Percentiles rank a stretch among this genome's conserved stretches.
Conservation (phyloP, 192 early-diverging fungal genomes). For the Coemansia sp. region DNA sequence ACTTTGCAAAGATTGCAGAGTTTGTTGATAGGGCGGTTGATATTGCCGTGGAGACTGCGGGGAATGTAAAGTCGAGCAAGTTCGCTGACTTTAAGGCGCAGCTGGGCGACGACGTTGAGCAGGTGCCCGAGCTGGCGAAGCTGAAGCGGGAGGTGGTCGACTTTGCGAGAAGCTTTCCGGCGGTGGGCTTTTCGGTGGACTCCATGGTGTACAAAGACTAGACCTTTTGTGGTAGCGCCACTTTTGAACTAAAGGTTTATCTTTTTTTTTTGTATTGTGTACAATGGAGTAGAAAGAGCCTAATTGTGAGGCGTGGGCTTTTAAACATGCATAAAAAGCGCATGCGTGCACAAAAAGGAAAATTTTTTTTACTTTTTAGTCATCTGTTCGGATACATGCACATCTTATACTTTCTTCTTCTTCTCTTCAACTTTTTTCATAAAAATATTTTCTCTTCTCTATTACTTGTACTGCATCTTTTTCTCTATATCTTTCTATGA, state of each 20-base stretch:
- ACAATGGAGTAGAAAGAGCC: not conserved
- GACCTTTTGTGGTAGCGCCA: not conserved
- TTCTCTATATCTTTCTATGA: not conserved
- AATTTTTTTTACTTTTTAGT: not conserved
- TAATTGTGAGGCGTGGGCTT: not conserved
- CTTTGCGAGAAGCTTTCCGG: conserved; percentile 86
- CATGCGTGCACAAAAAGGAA: not conserved
- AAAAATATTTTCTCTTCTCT: not conserved
- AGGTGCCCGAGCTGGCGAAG: conserved; percentile 59
- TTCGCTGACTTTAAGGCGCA: conserved; percentile 87
- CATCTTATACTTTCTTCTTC: conserved; percentile 8
- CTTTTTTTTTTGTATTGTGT: not conserved
- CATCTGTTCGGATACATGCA: not conserved
- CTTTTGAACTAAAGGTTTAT: not conserved
- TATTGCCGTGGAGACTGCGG: conserved; percentile 71
- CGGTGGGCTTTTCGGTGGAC: conserved; percentile 74
- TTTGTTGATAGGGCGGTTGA: conserved; percentile 88
- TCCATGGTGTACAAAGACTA: conserved; percentile 61
- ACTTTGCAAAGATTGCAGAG: conserved; percentile 83
- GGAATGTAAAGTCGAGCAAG: conserved; percentile 67
- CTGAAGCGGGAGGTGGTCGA: conserved; percentile 79
- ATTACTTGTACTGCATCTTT: conserved; percentile 1
- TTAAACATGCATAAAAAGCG: not conserved
- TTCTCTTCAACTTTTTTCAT: conserved; percentile 5
- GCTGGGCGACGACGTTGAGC: conserved; percentile 67